A percentile compares a stretch with the other conserved stretches of the same genome.
Evolutionary conservation across 108 stramenopile species (phyloP).

Genomic region (Cyclotella sp.): DNA sequence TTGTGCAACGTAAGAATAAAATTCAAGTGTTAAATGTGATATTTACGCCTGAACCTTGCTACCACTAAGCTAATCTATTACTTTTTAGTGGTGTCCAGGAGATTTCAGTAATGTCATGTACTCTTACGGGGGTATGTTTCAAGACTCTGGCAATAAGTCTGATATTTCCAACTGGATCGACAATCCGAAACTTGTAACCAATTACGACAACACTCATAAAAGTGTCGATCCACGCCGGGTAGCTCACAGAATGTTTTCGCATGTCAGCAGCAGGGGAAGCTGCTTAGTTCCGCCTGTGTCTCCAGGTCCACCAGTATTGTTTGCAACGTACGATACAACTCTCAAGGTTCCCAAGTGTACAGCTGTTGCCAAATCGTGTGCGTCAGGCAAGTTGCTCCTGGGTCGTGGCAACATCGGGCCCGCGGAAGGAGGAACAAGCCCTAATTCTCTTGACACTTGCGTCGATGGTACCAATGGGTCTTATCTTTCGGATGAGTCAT

Average conservation of each 20-base stretch:
- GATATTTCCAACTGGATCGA: conserved; percentile 24
- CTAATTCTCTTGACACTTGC: conserved; percentile 13
- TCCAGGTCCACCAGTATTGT: not conserved
- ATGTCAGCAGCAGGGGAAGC: conserved; percentile 12
- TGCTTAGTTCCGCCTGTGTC: not conserved
- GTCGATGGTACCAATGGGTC: not conserved
- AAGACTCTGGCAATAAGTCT: conserved; percentile 4
- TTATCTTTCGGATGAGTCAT: conserved; percentile 5
- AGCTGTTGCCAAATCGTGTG: not conserved
- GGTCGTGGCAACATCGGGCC: not conserved
- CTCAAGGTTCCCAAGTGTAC: not conserved
- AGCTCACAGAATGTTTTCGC: conserved; percentile 19
- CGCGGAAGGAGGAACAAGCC: not conserved
- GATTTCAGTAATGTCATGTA: conserved; percentile 12
- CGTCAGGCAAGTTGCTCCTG: not conserved
- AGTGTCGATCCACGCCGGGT: conserved; percentile 14
- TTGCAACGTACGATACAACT: not conserved
- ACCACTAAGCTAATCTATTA: no score
- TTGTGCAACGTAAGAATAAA: not conserved
- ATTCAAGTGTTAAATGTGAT: no score
- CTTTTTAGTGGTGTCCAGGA: conserved; percentile 8
- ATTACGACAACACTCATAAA: not conserved
- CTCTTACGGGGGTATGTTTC: conserved; percentile 13
- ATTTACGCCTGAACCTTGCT: no score
- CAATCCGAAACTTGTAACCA: conserved; percentile 8